Evolutionary conservation across 768 basidiomycete genomes (phyloP).

Genomic region (Lentinula lateritia): DNA sequence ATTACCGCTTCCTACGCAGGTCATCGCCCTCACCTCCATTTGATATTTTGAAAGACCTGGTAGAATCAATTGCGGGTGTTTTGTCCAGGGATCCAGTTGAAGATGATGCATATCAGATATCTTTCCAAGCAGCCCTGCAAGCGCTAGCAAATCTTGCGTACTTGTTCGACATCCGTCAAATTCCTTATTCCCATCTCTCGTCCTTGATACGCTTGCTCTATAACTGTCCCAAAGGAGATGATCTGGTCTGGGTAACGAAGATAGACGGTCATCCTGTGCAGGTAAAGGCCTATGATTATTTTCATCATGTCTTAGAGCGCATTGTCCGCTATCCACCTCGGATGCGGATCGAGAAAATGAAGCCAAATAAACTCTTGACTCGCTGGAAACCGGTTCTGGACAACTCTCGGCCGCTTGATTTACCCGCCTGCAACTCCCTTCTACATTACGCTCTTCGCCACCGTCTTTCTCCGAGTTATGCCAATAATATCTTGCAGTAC

Average conservation of each 20-base stretch:
- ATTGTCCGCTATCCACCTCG: constrained; percentile 27
- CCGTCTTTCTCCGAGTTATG: constrained; percentile 44
- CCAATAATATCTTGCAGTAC: constrained; percentile 44
- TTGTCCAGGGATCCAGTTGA: constrained; percentile 20
- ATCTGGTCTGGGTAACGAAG: constrained; percentile 33
- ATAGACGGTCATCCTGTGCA: constrained; percentile 15
- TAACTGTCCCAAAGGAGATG: constrained; percentile 33
- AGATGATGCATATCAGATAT: constrained; percentile 13
- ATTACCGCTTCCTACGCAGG: not conserved
- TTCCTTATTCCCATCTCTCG: constrained; percentile 40
- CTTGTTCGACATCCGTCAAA: constrained; percentile 42
- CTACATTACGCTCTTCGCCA: constrained; percentile 63
- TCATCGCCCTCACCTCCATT: constrained; percentile 10
- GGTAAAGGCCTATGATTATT: constrained; percentile 40
- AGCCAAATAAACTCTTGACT: constrained; percentile 1
- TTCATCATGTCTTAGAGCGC: constrained; percentile 39
- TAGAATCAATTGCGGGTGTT: constrained; percentile 27
- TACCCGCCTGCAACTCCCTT: constrained; percentile 52
- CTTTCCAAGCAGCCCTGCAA: constrained; percentile 40
- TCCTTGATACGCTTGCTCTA: constrained; percentile 43
- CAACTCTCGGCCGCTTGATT: constrained; percentile 27
- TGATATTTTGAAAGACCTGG: constrained; percentile 18
- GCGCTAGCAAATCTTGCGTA: constrained; percentile 54
- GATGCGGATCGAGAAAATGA: constrained; percentile 11
- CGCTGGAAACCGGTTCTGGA: constrained; percentile 12